Evolutionary conservation across 345 rosid species (phyloP).

Genomic region (Anacardium occidentale): DNA sequence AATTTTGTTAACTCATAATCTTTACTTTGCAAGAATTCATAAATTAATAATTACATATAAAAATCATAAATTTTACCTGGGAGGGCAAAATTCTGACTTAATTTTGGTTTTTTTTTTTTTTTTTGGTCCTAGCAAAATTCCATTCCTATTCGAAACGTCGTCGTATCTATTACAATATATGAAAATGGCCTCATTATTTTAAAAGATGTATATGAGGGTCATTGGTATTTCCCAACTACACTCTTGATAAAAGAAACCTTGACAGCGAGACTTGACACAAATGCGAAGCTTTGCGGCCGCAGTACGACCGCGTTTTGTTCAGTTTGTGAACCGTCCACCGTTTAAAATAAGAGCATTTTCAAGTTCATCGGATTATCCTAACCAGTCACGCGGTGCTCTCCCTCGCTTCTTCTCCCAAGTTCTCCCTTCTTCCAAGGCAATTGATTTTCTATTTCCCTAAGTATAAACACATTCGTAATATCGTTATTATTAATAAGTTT

Average conservation of each 20-base stretch:
- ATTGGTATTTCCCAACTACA: background rate
- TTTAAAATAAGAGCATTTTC: conserved; percentile 36
- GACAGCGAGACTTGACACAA: background rate
- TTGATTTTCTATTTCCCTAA: background rate
- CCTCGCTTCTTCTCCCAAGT: conserved; percentile 14
- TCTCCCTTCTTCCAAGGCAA: conserved; percentile 71
- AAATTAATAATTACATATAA: too few species aligned
- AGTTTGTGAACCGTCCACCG: conserved; percentile 37
- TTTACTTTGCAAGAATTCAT: too few species aligned
- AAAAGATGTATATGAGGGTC: too few species aligned
- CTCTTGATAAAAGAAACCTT: background rate
- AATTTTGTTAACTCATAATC: too few species aligned
- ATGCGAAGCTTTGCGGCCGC: conserved; percentile 39
- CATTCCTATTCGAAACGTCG: too few species aligned
- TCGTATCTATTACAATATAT: too few species aligned
- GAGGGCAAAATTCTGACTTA: too few species aligned
- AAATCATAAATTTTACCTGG: too few species aligned
- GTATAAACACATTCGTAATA: too few species aligned
- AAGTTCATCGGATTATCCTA: conserved; percentile 37
- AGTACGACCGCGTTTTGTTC: conserved; percentile 35
- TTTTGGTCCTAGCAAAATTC: too few species aligned
- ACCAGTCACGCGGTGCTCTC: conserved; percentile 71
- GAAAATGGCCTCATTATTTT: too few species aligned
- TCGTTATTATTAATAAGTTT: background rate
- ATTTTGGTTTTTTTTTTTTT: too few species aligned